These are phyloP conservation scores for Dictyophora rubrovolvata DNA, from an alignment of 768 basidiomycete genomes.

Conservation along the genomic window DNA sequence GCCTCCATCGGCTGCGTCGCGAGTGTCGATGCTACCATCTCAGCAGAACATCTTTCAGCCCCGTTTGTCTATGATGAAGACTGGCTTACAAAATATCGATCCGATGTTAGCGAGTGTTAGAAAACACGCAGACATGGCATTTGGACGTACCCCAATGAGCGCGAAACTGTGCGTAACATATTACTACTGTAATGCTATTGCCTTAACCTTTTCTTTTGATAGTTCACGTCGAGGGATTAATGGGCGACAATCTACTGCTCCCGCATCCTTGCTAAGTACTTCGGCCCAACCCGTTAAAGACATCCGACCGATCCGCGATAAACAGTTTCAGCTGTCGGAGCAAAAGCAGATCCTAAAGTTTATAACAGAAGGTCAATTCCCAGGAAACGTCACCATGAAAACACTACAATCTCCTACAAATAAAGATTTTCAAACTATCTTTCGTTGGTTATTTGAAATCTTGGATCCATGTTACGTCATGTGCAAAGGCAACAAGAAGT, in stretches of 20 bases:
- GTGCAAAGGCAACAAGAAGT: conserved; percentile 39
- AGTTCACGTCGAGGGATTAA: conserved; percentile 65
- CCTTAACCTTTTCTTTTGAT: conserved; percentile 15
- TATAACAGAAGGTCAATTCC: conserved; percentile 51
- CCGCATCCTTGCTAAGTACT: conserved; percentile 24
- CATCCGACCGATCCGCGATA: conserved; percentile 67
- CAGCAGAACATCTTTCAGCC: conserved; percentile 58
- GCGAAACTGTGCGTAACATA: conserved; percentile 37
- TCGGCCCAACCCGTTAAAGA: conserved; percentile 58
- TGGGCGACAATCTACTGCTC: conserved; percentile 43
- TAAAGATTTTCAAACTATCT: conserved; percentile 79
- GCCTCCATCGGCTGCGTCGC: conserved; percentile 22
- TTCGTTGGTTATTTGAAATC: conserved; percentile 61
- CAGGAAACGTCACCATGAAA: conserved; percentile 41
- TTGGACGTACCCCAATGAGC: conserved; percentile 62
- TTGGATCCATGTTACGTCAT: conserved; percentile 61
- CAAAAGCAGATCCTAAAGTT: conserved; percentile 67
- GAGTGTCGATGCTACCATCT: conserved; percentile 69
- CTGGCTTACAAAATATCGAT: conserved; percentile 47
- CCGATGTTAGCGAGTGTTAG: conserved; percentile 59
- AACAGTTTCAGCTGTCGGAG: conserved; percentile 63
- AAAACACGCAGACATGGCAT: conserved; percentile 39
- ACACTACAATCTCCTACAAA: conserved; percentile 70
- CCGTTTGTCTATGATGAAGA: conserved; percentile 58
- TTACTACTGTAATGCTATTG: conserved; percentile 6